Percentiles rank a stretch among this genome's conserved stretches.
Conservation (phyloP, 2,329 filamentous ascomycete genomes). For the Sporothrix inflata region DNA sequence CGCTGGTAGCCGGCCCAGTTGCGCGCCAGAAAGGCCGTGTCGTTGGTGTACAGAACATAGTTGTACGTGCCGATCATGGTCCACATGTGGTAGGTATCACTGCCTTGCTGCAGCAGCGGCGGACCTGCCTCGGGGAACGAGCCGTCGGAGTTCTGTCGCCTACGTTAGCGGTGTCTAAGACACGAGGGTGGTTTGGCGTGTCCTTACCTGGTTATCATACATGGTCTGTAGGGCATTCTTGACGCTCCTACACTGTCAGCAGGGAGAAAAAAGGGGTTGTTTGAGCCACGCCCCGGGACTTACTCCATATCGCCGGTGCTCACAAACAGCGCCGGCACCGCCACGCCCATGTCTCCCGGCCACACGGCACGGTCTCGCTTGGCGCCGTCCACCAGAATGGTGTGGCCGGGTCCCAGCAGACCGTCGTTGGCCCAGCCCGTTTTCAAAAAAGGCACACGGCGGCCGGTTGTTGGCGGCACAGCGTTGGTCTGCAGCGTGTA, state of each 20-base stretch:
- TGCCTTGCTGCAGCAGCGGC: conserved; percentile 45
- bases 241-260: conserved; percentile 39
- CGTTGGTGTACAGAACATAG: conserved; percentile 57
- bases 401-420: conserved; percentile 40
- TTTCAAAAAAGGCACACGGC: conserved; percentile 44
- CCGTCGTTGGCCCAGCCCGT: conserved; percentile 46
- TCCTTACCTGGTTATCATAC: conserved; percentile 43
- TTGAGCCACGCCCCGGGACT: neutral
- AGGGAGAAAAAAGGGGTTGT: no score
- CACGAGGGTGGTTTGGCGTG: neutral
- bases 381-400: conserved; percentile 36
- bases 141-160: conserved; percentile 43
- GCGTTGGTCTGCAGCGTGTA: conserved; percentile 49
- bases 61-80: conserved; percentile 60
- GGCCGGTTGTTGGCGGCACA: conserved; percentile 40
- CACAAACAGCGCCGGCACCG: conserved; percentile 53
- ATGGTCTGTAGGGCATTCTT: conserved; percentile 50
- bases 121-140: conserved; percentile 55
- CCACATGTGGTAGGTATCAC: conserved; percentile 44
- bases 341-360: conserved; percentile 49
- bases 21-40: conserved; percentile 43
- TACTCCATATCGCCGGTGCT: conserved; percentile 54
- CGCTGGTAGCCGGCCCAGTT: conserved; percentile 42
- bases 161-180: neutral
- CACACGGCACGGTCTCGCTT: conserved; percentile 31